Evolutionary conservation across 305 asterid genomes (phyloP).

Genomic region (Fraxinus nigra): DNA sequence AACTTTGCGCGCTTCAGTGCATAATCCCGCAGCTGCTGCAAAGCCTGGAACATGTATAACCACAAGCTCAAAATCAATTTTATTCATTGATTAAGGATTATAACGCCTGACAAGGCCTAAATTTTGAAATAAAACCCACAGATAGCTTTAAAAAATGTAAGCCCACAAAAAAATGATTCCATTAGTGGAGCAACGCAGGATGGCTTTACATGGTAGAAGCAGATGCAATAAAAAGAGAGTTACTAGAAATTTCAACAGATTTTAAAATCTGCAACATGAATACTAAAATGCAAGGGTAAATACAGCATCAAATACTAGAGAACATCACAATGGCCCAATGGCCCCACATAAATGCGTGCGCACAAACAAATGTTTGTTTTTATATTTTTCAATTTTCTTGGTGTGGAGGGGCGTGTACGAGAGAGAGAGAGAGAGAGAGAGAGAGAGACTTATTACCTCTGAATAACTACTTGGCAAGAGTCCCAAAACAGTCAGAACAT

Average conservation of each 20-base stretch:
- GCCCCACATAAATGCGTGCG: background rate
- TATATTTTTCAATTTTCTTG: background rate
- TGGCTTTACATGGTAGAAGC: background rate
- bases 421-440: background rate
- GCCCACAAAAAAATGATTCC: background rate
- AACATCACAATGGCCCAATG: background rate
- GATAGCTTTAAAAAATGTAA: background rate
- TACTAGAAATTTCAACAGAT: background rate
- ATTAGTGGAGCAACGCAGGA: background rate
- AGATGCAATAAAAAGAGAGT: background rate
- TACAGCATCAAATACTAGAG: background rate
- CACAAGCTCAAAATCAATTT: background rate
- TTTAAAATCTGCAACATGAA: background rate
- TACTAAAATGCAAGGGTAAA: background rate
- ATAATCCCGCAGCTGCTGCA: conserved; percentile 66
- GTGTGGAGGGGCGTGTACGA: background rate
- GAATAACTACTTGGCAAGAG: conserved; percentile 71
- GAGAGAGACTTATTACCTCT: conserved; percentile 44
- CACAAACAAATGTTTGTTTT: background rate
- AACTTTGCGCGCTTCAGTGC: conserved; percentile 76
- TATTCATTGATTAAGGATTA: background rate
- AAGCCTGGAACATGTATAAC: conserved; percentile 43
- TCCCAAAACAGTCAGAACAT: conserved; percentile 64
- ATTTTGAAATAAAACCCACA: background rate
- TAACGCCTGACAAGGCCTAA: background rate